Evolutionary conservation across 2,329 filamentous ascomycete species (phyloP), one percentile per base, ranked within the genome.

Genomic region (Pseudogymnoascus sp.): DNA sequence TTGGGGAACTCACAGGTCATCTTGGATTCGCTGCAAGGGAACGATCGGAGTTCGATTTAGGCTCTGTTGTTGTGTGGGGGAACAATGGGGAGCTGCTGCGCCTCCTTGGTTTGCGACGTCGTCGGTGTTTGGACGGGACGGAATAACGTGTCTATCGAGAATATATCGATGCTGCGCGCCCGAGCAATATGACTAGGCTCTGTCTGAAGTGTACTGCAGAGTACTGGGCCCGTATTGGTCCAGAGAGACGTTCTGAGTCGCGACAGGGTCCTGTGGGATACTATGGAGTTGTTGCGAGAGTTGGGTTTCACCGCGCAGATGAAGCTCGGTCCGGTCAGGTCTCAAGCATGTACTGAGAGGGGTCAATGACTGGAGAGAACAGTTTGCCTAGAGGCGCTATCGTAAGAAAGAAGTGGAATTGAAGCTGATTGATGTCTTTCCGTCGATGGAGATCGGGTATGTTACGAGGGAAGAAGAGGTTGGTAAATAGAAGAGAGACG

Each of bases 21-120:
- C 9, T 55, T 55, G 48, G 27, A 55, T 21, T 55, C 48, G 48
- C 48, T 55, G 48, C 48, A 55, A 55, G 48, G 48, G 29, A 55
- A 12, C 48, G 48, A 55, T 55, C 27, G 48, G 48, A 15, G 48
- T 55, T 55, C 48, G n/a, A 21, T 33, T 55, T 55, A 55, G 48
- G 48, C 48, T 55, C 48, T 7, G 48, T 33, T n/a, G 48, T 33
- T 55, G 27, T 17, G 48, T 17, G 48, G 48, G 48, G 48, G 48
- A 55, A 33, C 48, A 55, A n/a, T 27, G 33, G 9, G 29, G 29
- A 55, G 48, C 29, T 55, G 48, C 29, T 55, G 48, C 48, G 48
- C 48, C 48, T 55, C 48, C n/a, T 55, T 55, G 44, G 15, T 33
- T 55, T 33, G 29, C 48, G 15, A 33, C 15, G 48, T 33, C 8